Evolutionary conservation across 345 rosid species (phyloP), one percentile per base, ranked within the genome.

Genomic region (Cochlearia excelsa): DNA sequence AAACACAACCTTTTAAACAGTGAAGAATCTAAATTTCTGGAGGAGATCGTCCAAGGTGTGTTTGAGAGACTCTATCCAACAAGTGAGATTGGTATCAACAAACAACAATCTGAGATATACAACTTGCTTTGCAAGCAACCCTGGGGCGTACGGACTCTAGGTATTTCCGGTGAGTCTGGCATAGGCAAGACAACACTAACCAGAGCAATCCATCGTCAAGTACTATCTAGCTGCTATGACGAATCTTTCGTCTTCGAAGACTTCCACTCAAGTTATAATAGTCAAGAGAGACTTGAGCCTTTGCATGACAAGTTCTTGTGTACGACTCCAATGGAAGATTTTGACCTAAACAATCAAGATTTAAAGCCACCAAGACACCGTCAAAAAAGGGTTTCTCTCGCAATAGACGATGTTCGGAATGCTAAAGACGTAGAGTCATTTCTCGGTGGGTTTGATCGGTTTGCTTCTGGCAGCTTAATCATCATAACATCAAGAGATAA

Each of bases 11-110:
- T 16, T 16, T 16, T 16, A 16, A 16, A 16, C 23, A 16, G 23
- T 16, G 23, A 16, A 16, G 68, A 54, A 53, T 27, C 35, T 6
- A 30, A 64, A n/a, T 45, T 64, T 35, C 10, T 27, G 9, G 52
- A 64, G 11, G 59, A 54, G 2, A 65, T 54, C 10, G 69, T 40
- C 0, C 28, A 4, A 7, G 44, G 8, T 54, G 53, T 53, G 30
- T 54, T 46, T 63, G 59, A 63, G 35, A 44, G 7, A 6, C 68
- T 63, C 11, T 51, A 63, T 43, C 68, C 59, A 42, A 63, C 44
- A 33, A 45, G 27, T 30, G 50, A 43, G 38, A 53, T 63, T 33
- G 68, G 59, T 9, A 52, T 53, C 37, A 16, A 16, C 52, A 51
- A 7, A 1, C 27, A 4, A 8, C 3, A n/a, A 6, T 7, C 6